Evolutionary conservation across 2,329 filamentous ascomycete genomes (phyloP).

Genomic region (Ophiostoma sp.): DNA sequence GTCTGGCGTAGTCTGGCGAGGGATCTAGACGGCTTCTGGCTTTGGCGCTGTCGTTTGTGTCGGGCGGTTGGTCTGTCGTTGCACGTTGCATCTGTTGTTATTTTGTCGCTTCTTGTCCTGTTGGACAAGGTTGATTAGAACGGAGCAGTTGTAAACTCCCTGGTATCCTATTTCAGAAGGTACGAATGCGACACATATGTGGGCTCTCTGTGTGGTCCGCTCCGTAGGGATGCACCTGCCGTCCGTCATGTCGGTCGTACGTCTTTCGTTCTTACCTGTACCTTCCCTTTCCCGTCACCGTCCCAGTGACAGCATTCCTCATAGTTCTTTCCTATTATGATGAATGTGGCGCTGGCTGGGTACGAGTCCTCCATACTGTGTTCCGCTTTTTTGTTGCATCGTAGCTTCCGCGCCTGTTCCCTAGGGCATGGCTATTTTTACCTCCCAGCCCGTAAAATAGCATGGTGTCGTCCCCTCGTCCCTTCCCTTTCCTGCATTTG

Average conservation of each 20-base stretch:
- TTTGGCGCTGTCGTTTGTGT: not conserved
- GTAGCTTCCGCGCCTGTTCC: not conserved
- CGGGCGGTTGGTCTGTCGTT: not conserved
- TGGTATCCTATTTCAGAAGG: not conserved
- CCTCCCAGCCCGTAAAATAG: not conserved
- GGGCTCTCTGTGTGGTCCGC: not conserved
- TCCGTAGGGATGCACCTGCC: not conserved
- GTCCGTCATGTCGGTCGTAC: not conserved
- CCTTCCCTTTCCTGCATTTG: not conserved
- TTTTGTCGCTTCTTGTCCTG: not conserved
- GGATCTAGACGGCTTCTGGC: not conserved
- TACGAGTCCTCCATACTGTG: too few species aligned
- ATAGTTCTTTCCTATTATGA: not conserved
- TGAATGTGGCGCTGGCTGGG: not conserved
- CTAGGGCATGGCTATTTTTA: conserved; percentile 11
- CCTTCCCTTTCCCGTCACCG: not conserved
- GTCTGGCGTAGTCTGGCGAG: not conserved
- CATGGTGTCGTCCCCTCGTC: not conserved
- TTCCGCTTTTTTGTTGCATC: conserved; percentile 8
- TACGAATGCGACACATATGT: not conserved
- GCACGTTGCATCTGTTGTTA: not conserved
- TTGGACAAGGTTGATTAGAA: not conserved
- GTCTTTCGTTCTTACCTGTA: not conserved
- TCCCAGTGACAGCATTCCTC: conserved; percentile 15
- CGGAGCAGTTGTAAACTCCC: not conserved